Percentiles rank a stretch among this genome's conserved stretches.
phyloP scores from a whole-genome alignment of 371 early-diverging fungal genomes.

The Blastocladiella emersonii region DNA sequence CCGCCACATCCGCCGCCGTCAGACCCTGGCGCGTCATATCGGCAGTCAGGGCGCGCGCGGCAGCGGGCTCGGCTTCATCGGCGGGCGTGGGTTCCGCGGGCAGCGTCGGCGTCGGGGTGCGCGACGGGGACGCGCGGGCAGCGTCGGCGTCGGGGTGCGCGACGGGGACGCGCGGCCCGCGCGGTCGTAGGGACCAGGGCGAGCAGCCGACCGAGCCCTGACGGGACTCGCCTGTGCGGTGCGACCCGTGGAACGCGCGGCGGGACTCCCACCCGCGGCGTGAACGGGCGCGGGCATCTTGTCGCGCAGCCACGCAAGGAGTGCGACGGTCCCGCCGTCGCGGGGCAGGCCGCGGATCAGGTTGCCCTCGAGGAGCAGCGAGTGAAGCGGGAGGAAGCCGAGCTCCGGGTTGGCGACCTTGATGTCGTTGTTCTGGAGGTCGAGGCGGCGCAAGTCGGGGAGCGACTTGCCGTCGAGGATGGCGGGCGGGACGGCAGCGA shows the following conservation, averaged over 20 bases:
- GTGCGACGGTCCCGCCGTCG: not conserved
- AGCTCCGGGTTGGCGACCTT: not conserved
- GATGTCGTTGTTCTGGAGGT: constrained; percentile 16
- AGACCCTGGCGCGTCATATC: too few species aligned
- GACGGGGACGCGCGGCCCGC: not conserved
- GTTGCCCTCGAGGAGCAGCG: constrained; percentile 26
- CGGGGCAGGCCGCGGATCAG: not conserved
- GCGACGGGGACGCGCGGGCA: not conserved
- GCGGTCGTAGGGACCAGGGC: not conserved
- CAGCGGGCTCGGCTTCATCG: too few species aligned
- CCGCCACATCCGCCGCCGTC: not conserved
- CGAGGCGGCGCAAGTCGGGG: constrained; percentile 36
- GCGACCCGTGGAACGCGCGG: not conserved
- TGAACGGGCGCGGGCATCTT: not conserved
- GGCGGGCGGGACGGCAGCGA: constrained; percentile 4
- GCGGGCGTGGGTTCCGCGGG: constrained; percentile 3
- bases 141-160: not conserved
- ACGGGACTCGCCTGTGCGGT: not conserved
- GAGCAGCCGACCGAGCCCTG: not conserved
- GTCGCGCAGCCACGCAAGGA: not conserved
- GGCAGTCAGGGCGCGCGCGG: not conserved
- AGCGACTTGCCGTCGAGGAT: not conserved
- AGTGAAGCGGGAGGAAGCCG: constrained; percentile 35
- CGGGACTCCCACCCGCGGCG: not conserved
- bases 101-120: not conserved